A percentile compares a stretch with the other conserved stretches of the same genome.
These are phyloP conservation scores for Cutaneotrichosporon mucoides DNA, from an alignment of 1,284 basidiomycete species.

Conservation along the genomic window DNA sequence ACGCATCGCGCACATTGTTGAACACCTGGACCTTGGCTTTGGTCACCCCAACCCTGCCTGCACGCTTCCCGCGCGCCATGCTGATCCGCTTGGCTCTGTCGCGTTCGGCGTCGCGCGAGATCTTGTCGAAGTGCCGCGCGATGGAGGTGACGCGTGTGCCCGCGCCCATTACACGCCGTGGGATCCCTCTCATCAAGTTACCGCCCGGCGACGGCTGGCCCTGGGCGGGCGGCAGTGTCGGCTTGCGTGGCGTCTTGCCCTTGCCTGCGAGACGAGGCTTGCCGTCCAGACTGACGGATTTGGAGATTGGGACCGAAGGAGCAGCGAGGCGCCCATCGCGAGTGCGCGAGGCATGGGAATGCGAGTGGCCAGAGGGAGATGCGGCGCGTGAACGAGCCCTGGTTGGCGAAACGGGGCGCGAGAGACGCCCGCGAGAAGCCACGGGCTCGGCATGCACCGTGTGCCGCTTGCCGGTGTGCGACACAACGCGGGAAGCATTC, in stretches of 20 bases:
- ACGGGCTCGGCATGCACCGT: background rate
- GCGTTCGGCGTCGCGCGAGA: conserved; percentile 54
- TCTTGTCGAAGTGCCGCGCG: conserved; percentile 53
- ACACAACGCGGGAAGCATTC: conserved; percentile 55
- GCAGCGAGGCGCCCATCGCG: conserved; percentile 9
- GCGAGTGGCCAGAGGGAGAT: conserved; percentile 3
- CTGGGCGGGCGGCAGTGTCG: background rate
- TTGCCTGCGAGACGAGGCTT: conserved; percentile 39
- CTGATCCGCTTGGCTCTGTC: conserved; percentile 52
- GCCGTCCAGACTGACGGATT: conserved; percentile 18
- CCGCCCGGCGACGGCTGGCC: background rate
- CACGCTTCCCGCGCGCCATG: conserved; percentile 69
- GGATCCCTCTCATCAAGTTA: conserved; percentile 11
- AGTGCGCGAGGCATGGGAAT: background rate
- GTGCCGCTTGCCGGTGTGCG: background rate
- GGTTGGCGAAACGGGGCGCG: background rate
- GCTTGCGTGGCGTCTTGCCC: conserved; percentile 35
- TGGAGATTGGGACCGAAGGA: conserved; percentile 4
- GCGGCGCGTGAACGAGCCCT: background rate
- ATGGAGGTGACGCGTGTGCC: conserved; percentile 53
- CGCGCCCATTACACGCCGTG: conserved; percentile 29
- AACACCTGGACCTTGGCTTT: conserved; percentile 86
- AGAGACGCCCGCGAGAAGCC: background rate
- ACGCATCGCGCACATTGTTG: conserved; percentile 86
- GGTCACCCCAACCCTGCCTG: conserved; percentile 87